Conservation (phyloP, 331 rosid species). For the Cydonia oblonga region DNA sequence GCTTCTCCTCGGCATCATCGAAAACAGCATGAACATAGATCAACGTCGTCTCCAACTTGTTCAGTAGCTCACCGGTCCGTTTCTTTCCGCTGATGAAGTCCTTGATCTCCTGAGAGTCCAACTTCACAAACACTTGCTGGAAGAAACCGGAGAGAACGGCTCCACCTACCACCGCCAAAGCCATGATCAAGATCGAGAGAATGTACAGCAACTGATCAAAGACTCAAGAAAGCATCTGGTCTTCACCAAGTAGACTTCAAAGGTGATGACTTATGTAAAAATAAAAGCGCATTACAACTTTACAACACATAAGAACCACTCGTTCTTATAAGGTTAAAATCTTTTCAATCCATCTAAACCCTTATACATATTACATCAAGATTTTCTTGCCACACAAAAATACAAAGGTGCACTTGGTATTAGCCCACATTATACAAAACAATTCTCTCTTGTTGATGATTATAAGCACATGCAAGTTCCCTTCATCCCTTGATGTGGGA, state of each 20-base stretch:
- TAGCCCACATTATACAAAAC: no score
- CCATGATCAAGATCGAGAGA: neutral
- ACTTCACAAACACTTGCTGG: neutral
- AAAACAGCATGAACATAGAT: neutral
- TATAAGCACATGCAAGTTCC: no score
- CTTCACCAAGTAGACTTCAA: neutral
- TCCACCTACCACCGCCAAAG: neutral
- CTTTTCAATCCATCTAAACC: no score
- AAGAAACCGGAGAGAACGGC: neutral
- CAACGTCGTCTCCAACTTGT: neutral
- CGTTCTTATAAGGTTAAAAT: neutral
- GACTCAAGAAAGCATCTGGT: neutral
- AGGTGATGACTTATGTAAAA: neutral
- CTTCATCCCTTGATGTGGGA: no score
- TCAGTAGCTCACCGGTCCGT: neutral
- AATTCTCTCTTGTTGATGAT: no score
- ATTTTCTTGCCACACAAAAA: no score
- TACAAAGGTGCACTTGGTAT: no score
- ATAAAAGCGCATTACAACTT: no score
- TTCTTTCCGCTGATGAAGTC: neutral
- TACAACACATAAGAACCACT: neutral
- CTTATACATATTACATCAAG: no score
- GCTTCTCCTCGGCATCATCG: neutral
- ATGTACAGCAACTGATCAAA: neutral
- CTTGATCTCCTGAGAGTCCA: neutral